These are phyloP conservation scores for Eleusine coracana DNA, from an alignment of 176 grass and related monocot genomes.

Conservation along the genomic window DNA sequence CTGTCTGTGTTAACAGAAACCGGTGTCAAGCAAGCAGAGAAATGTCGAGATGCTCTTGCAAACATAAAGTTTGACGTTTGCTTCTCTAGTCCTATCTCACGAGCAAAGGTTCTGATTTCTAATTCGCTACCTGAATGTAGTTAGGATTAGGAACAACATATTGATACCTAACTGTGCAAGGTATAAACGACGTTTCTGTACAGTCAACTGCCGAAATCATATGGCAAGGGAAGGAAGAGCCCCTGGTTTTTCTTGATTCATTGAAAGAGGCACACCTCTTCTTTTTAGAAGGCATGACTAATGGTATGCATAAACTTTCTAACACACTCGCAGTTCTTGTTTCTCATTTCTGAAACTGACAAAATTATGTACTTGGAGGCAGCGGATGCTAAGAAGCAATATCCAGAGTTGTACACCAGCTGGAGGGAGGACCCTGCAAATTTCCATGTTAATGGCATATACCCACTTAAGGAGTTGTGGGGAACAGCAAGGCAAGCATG, in stretches of 20 bases:
- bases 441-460: constrained; percentile 78
- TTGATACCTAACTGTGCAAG: not conserved
- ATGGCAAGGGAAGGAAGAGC: constrained; percentile 64
- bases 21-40: constrained; percentile 67
- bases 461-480: constrained; percentile 69
- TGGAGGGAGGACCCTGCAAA: constrained; percentile 87
- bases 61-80: constrained; percentile 69
- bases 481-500: constrained; percentile 70
- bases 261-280: constrained; percentile 82
- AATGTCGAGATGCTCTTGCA: constrained; percentile 65
- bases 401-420: constrained; percentile 69
- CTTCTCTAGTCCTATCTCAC: constrained; percentile 85
- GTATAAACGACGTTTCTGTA: constrained; percentile 5
- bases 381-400: constrained; percentile 84
- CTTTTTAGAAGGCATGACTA: constrained; percentile 88
- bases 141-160: not conserved
- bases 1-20: constrained; percentile 73
- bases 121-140: not conserved
- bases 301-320: constrained; percentile 56
- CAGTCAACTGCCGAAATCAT: constrained; percentile 78
- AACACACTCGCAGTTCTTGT: not conserved
- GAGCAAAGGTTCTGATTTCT: constrained; percentile 67
- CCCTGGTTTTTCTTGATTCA: constrained; percentile 82
- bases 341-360: constrained; percentile 36
- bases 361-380: constrained; percentile 59